Conservation (phyloP, 1,284 basidiomycete species). For the Schizopora paradoxa region DNA sequence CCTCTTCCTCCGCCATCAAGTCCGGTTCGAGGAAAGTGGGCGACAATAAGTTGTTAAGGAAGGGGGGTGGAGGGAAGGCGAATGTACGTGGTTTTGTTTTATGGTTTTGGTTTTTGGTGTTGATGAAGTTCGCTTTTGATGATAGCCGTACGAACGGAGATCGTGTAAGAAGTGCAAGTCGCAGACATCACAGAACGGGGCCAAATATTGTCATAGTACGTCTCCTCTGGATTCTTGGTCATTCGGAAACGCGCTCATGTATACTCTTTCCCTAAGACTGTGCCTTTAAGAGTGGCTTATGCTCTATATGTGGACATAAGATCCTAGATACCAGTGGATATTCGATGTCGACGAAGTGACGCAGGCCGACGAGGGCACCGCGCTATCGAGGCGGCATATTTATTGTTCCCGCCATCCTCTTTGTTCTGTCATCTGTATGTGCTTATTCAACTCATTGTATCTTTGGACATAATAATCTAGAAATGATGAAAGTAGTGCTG, state of each 20-base stretch:
- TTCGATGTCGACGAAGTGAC: conserved; percentile 68
- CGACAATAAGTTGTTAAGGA: conserved; percentile 75
- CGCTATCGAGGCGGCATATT: background rate
- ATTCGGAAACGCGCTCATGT: conserved; percentile 9
- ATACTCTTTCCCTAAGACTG: conserved; percentile 47
- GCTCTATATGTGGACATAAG: conserved; percentile 78
- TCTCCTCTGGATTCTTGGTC: conserved; percentile 17
- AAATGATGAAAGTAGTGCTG: no score
- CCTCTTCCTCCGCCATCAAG: conserved; percentile 67
- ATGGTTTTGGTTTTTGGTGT: background rate
- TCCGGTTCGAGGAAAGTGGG: conserved; percentile 74
- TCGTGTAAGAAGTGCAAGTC: conserved; percentile 84
- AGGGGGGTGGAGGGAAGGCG: conserved; percentile 32
- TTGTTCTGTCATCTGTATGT: no score
- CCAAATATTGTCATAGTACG: conserved; percentile 80
- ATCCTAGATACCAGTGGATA: conserved; percentile 78
- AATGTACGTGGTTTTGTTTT: conserved; percentile 1
- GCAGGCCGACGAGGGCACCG: background rate
- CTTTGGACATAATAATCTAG: no score
- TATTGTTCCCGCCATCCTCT: background rate
- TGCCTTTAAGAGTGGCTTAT: conserved; percentile 78
- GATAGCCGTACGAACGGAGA: conserved; percentile 73
- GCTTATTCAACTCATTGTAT: no score
- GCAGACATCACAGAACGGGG: conserved; percentile 73
- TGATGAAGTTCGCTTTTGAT: conserved; percentile 11